Evolutionary conservation across 2,329 filamentous ascomycete species (phyloP).

Genomic region (Aspergillus latus): DNA sequence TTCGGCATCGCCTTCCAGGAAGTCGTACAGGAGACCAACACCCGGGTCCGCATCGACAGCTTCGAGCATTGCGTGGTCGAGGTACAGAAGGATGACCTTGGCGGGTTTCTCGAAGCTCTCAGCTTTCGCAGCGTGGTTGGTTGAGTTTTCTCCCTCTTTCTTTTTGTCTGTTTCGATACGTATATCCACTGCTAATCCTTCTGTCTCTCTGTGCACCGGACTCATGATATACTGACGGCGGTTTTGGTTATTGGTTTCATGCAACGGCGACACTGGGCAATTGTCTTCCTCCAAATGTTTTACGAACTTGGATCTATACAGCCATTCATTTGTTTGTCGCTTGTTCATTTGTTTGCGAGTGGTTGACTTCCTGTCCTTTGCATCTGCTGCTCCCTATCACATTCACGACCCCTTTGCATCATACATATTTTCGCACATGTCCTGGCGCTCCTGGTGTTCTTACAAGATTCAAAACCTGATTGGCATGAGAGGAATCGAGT

Average conservation of each 20-base stretch:
- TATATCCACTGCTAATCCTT: constrained; percentile 7
- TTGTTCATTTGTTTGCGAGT: constrained; percentile 17
- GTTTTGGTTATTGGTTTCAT: constrained; percentile 14
- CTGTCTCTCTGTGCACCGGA: constrained; percentile 11
- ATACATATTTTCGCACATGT: constrained; percentile 21
- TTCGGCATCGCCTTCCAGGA: constrained; percentile 97
- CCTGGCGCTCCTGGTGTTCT: constrained; percentile 27
- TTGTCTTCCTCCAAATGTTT: constrained; percentile 14
- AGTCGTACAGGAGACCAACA: constrained; percentile 86
- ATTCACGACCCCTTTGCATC: constrained; percentile 24
- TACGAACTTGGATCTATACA: constrained; percentile 25
- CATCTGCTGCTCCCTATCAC: constrained; percentile 7
- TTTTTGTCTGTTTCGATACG: constrained; percentile 4
- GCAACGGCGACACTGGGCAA: constrained; percentile 6
- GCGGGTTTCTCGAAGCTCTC: constrained; percentile 83
- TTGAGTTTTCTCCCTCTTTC: constrained; percentile 25
- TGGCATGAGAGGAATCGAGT: constrained; percentile 14
- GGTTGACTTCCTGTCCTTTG: constrained; percentile 9
- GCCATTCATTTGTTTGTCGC: constrained; percentile 14
- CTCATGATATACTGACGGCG: constrained; percentile 17
- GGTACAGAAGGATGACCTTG: constrained; percentile 92
- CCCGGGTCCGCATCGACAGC: constrained; percentile 86
- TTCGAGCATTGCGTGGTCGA: constrained; percentile 98
- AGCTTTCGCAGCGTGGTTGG: constrained; percentile 85
- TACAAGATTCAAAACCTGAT: constrained; percentile 6